phyloP scores from a whole-genome alignment of 768 basidiomycete species.

The Phanerochaete carnosa region DNA sequence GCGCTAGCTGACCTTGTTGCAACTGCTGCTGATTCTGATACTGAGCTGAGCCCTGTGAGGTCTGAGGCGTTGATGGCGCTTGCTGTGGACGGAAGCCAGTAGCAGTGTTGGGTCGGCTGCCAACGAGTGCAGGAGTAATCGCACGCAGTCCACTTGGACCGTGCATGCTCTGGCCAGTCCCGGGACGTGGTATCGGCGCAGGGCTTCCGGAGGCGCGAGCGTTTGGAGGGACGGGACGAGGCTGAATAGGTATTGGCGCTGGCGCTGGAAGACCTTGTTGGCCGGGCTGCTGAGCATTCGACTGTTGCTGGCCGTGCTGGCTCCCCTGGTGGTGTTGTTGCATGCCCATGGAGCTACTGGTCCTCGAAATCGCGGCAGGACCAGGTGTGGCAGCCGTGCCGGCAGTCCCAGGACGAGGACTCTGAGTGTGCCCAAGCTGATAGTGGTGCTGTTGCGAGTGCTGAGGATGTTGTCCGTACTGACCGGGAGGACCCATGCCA shows the following conservation, averaged over 20 bases:
- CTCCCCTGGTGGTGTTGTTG: not conserved
- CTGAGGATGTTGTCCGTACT: conserved; percentile 9
- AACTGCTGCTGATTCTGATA: not conserved
- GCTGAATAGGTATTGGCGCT: conserved; percentile 19
- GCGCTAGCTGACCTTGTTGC: conserved; percentile 6
- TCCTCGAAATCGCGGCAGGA: not conserved
- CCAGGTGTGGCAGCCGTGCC: conserved; percentile 6
- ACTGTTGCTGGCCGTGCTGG: conserved; percentile 1
- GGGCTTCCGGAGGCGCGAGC: conserved; percentile 13
- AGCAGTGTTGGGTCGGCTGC: conserved; percentile 27
- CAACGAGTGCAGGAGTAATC: conserved; percentile 10
- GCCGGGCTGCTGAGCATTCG: conserved; percentile 8
- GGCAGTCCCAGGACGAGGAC: conserved; percentile 16
- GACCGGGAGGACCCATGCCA: conserved; percentile 10
- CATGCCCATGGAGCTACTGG: conserved; percentile 4
- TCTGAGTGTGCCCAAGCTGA: conserved; percentile 8
- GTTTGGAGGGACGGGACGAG: conserved; percentile 9
- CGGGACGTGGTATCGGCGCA: conserved; percentile 22
- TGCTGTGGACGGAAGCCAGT: conserved; percentile 23
- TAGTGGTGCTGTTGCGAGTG: conserved; percentile 6
- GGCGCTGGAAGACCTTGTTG: conserved; percentile 17
- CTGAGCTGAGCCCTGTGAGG: conserved; percentile 14
- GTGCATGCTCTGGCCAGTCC: conserved; percentile 26
- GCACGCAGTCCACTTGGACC: conserved; percentile 6
- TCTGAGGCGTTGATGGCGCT: conserved; percentile 19